Conservation (phyloP, 805 yeast species). For the Vanderwaltozyma yarrowii region DNA sequence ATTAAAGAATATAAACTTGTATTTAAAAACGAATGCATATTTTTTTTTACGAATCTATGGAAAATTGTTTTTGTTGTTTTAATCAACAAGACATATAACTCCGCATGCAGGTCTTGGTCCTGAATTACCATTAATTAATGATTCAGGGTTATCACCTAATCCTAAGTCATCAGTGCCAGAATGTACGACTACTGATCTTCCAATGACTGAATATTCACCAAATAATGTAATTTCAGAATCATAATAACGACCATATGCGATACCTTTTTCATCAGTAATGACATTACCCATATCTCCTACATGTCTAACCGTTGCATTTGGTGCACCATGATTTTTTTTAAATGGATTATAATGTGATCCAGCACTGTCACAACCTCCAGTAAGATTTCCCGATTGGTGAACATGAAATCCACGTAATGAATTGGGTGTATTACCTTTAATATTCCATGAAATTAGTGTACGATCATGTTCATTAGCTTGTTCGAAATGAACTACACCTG, state of each 20-base stretch:
- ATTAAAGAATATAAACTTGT: too few species aligned
- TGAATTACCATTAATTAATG: constrained; percentile 92
- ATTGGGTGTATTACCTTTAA: constrained; percentile 78
- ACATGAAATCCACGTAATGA: constrained; percentile 95
- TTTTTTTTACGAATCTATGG: not conserved
- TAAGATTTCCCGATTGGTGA: constrained; percentile 89
- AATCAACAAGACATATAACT: constrained; percentile 58
- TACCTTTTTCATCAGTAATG: constrained; percentile 74
- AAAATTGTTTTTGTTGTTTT: not conserved
- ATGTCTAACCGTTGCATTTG: constrained; percentile 41
- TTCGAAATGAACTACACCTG: constrained; percentile 80
- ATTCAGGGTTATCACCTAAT: constrained; percentile 84
- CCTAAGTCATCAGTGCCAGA: constrained; percentile 90
- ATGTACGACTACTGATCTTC: constrained; percentile 93
- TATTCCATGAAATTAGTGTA: constrained; percentile 83
- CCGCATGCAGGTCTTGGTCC: constrained; percentile 99
- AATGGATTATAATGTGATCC: constrained; percentile 97
- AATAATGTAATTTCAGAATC: constrained; percentile 69
- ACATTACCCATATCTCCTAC: constrained; percentile 94
- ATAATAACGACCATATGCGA: constrained; percentile 79
- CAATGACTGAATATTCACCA: constrained; percentile 81
- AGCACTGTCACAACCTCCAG: constrained; percentile 97
- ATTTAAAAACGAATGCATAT: not conserved
- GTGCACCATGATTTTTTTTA: constrained; percentile 83
- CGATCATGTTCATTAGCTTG: constrained; percentile 72